Conservation (phyloP, 2,329 filamentous ascomycete genomes). For the Ceratocystis eucalypticola region DNA sequence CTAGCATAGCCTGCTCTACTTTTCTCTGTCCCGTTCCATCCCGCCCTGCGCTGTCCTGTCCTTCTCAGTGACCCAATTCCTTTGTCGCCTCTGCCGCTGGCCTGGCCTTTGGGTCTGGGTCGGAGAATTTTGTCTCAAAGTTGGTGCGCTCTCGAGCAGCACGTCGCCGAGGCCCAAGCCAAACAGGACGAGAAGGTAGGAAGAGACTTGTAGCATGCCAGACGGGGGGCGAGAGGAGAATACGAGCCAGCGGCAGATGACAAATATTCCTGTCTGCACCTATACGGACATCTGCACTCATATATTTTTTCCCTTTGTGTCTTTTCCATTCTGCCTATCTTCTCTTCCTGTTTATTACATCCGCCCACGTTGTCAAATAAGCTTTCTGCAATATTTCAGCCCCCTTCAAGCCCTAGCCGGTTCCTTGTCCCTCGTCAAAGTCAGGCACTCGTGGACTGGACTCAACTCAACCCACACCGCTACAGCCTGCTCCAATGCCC, state of each 20-base stretch:
- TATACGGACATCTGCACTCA: background rate
- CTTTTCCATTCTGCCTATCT: background rate
- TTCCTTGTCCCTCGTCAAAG: no score
- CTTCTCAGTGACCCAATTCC: background rate
- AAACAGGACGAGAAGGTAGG: background rate
- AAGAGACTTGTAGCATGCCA: background rate
- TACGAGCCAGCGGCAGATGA: background rate
- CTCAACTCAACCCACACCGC: background rate
- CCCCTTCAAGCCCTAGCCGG: background rate
- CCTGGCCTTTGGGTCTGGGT: background rate
- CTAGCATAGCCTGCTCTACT: no score
- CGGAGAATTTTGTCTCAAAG: slow-evolving; percentile 7
- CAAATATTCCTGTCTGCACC: background rate
- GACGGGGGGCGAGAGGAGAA: background rate
- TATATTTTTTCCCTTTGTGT: background rate
- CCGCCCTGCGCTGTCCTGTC: background rate
- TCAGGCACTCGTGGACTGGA: background rate
- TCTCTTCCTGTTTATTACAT: background rate
- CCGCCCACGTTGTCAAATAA: background rate
- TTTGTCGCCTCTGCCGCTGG: background rate
- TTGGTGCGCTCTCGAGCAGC: background rate
- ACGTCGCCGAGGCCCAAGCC: background rate
- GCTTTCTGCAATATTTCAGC: background rate
- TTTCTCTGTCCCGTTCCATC: no score
- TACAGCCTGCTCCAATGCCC: background rate